phyloP scores from a whole-genome alignment of 306 rosid genomes.

The Clitoria ternatea region DNA sequence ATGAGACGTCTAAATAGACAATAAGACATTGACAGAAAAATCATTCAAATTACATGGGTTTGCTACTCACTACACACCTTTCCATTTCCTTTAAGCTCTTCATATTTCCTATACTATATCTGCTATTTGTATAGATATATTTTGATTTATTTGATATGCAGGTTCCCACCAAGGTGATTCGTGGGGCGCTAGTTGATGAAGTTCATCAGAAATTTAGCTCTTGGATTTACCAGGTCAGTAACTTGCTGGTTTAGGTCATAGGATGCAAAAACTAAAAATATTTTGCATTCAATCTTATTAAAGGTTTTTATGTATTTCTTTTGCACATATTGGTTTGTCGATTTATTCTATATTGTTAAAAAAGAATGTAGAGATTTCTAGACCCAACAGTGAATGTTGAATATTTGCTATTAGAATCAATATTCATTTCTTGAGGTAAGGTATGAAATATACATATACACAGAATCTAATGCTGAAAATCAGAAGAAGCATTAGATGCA shows the following conservation, averaged over 20 bases:
- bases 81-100: neutral
- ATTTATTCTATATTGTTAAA: neutral
- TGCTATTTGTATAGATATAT: neutral
- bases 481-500: neutral
- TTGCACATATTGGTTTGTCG: neutral
- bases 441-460: neutral
- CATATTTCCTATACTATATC: neutral
- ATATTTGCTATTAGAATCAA: neutral
- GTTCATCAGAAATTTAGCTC: slow-evolving; percentile 66
- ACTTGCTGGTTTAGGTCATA: slow-evolving; percentile 3
- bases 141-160: slow-evolving; percentile 21
- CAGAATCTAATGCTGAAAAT: neutral
- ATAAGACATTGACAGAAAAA: neutral
- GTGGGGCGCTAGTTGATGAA: slow-evolving; percentile 70
- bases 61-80: neutral
- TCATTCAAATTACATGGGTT: neutral
- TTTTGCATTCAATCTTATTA: neutral
- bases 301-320: neutral
- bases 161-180: slow-evolving; percentile 61
- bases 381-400: neutral
- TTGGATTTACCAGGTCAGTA: slow-evolving; percentile 82
- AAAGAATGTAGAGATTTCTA: neutral
- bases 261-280: neutral
- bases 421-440: neutral
- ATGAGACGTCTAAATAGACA: neutral